Evolutionary conservation across 2,329 filamentous ascomycete genomes (phyloP).

Genomic region (Pestalotiopsis sp.): DNA sequence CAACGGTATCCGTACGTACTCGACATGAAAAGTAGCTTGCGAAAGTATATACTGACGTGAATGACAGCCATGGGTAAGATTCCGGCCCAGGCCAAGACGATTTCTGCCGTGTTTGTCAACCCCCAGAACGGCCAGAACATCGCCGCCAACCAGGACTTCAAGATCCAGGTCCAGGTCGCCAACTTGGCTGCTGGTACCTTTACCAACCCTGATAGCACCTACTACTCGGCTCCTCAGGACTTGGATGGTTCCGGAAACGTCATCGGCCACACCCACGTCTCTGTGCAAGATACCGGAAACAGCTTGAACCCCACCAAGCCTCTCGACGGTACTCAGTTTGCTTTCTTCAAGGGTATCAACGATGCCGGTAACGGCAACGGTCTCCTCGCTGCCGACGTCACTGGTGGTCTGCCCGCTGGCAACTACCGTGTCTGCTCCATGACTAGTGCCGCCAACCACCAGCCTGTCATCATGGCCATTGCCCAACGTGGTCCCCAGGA

Average conservation of each 20-base stretch:
- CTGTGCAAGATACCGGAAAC: slow-evolving; percentile 57
- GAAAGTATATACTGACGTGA: slow-evolving; percentile 16
- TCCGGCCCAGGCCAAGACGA: slow-evolving; percentile 55
- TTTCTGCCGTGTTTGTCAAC: slow-evolving; percentile 55
- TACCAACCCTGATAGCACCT: slow-evolving; percentile 61
- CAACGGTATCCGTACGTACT: slow-evolving; percentile 60
- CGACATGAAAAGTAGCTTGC: not conserved
- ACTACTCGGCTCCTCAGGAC: slow-evolving; percentile 62
- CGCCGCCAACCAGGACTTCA: slow-evolving; percentile 48
- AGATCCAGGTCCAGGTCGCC: slow-evolving; percentile 51
- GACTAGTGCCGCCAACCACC: slow-evolving; percentile 64
- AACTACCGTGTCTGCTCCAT: slow-evolving; percentile 69
- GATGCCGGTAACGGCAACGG: slow-evolving; percentile 59
- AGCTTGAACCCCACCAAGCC: slow-evolving; percentile 51
- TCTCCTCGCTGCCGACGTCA: slow-evolving; percentile 53
- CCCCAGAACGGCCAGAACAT: slow-evolving; percentile 55
- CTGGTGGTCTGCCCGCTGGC: slow-evolving; percentile 60
- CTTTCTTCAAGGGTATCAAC: slow-evolving; percentile 70
- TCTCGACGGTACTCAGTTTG: slow-evolving; percentile 55
- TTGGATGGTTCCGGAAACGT: slow-evolving; percentile 49
- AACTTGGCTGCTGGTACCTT: slow-evolving; percentile 61
- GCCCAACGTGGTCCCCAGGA: slow-evolving; percentile 69
- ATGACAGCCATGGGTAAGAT: slow-evolving; percentile 60
- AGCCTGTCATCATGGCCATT: slow-evolving; percentile 67
- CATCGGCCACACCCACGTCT: slow-evolving; percentile 62